Evolutionary conservation across 306 rosid species (phyloP).

Genomic region (Trichosanthes cucumerina): DNA sequence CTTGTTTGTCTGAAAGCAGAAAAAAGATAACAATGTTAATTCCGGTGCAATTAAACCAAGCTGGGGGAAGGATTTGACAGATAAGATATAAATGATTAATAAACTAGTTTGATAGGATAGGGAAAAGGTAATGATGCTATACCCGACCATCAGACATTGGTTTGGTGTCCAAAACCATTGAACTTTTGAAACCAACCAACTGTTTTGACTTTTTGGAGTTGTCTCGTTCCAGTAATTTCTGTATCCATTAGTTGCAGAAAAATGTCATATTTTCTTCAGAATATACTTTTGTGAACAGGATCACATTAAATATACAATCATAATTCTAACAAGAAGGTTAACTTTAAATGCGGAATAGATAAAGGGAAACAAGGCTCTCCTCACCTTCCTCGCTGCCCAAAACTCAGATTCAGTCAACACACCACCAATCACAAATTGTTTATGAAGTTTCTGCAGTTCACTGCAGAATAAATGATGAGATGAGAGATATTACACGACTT

Average conservation of each 20-base stretch:
- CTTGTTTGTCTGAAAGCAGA: constrained; percentile 63
- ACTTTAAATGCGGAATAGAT: constrained; percentile 13
- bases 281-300: constrained; percentile 1
- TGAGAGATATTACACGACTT: neutral
- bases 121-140: constrained; percentile 22
- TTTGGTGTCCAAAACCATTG: constrained; percentile 79
- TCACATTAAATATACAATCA: neutral
- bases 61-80: constrained; percentile 7
- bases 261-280: constrained; percentile 11
- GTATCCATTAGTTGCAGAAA: constrained; percentile 11
- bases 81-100: constrained; percentile 3
- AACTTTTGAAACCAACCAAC: constrained; percentile 75
- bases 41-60: constrained; percentile 13
- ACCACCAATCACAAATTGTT: constrained; percentile 70
- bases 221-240: constrained; percentile 78
- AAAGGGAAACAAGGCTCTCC: constrained; percentile 5
- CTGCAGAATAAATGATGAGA: constrained; percentile 30
- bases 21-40: constrained; percentile 10
- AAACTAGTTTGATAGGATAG: constrained; percentile 10
- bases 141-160: constrained; percentile 97
- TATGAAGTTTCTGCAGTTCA: constrained; percentile 82
- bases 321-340: neutral
- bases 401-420: constrained; percentile 93
- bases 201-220: constrained; percentile 62
- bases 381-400: constrained; percentile 93